Percentiles rank a stretch among this genome's conserved stretches.
Conservation (phyloP, 495 filamentous ascomycete species). For the Neurospora sp. region DNA sequence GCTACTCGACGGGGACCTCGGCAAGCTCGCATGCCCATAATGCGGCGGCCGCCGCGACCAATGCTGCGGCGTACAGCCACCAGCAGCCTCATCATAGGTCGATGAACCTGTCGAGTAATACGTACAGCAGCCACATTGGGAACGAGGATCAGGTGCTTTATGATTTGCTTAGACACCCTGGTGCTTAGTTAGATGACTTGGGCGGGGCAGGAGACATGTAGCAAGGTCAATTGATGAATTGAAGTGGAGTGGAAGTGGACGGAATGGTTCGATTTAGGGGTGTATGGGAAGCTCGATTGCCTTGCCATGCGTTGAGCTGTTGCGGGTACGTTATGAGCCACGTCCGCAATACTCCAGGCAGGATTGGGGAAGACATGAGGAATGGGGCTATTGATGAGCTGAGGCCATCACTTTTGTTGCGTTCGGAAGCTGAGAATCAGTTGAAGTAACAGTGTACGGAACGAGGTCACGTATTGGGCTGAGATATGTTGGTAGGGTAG, state of each 20-base stretch:
- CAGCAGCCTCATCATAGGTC: slow-evolving; percentile 15
- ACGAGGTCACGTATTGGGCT: neutral
- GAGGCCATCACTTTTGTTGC: neutral
- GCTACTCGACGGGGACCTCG: slow-evolving; percentile 4
- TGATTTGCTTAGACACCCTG: slow-evolving; percentile 12
- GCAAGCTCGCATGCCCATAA: slow-evolving; percentile 5
- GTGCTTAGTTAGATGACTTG: neutral
- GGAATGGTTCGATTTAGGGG: neutral
- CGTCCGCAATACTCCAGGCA: neutral
- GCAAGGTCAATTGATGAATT: neutral
- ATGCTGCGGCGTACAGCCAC: slow-evolving; percentile 4
- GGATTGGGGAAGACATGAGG: neutral
- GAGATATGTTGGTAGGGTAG: neutral
- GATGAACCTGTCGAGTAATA: slow-evolving; percentile 23
- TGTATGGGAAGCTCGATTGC: neutral
- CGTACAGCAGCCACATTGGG: slow-evolving; percentile 21
- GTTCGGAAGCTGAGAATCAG: neutral
- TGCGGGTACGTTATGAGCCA: neutral
- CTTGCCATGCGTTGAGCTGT: neutral
- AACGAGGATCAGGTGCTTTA: slow-evolving; percentile 15
- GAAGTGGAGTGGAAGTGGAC: neutral
- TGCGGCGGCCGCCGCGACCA: neutral
- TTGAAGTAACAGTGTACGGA: neutral
- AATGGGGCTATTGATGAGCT: neutral
- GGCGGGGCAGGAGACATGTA: neutral